Conservation (phyloP, 352 stramenopile genomes). For the Phytophthora crassamura region DNA sequence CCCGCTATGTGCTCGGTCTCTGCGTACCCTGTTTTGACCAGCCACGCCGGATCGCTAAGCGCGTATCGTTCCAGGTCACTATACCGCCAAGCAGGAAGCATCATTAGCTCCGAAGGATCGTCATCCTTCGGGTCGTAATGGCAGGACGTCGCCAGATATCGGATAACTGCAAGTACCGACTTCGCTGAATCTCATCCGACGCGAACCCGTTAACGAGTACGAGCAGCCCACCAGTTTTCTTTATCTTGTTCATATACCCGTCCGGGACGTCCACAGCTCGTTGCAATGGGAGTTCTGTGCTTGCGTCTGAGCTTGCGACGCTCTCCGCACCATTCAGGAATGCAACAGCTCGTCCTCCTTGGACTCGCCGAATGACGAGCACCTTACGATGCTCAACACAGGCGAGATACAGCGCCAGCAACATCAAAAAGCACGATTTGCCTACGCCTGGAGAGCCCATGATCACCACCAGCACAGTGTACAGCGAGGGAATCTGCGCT, state of each 20-base stretch:
- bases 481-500: too few relatives aligned
- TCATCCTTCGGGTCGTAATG: conserved; percentile 30
- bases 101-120: conserved; percentile 20
- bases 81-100: conserved; percentile 27
- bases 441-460: conserved; percentile 3
- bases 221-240: too few relatives aligned
- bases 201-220: too few relatives aligned
- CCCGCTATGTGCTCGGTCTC: too few relatives aligned
- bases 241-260: too few relatives aligned
- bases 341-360: too few relatives aligned
- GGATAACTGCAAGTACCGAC: too few relatives aligned
- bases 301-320: too few relatives aligned
- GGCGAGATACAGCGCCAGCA: not conserved
- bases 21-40: conserved; percentile 15
- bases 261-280: too few relatives aligned
- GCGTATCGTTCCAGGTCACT: conserved; percentile 28
- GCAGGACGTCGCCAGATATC: conserved; percentile 31
- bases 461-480: not conserved
- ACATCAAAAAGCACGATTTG: conserved; percentile 4
- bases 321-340: too few relatives aligned
- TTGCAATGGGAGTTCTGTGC: too few relatives aligned
- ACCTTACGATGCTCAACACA: not conserved
- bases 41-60: conserved; percentile 24
- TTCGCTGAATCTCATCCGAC: too few relatives aligned
- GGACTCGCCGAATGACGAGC: not conserved